Evolutionary conservation across 352 stramenopile species (phyloP), one percentile per base, ranked within the genome.

Genomic region (Pythium coloratum): DNA sequence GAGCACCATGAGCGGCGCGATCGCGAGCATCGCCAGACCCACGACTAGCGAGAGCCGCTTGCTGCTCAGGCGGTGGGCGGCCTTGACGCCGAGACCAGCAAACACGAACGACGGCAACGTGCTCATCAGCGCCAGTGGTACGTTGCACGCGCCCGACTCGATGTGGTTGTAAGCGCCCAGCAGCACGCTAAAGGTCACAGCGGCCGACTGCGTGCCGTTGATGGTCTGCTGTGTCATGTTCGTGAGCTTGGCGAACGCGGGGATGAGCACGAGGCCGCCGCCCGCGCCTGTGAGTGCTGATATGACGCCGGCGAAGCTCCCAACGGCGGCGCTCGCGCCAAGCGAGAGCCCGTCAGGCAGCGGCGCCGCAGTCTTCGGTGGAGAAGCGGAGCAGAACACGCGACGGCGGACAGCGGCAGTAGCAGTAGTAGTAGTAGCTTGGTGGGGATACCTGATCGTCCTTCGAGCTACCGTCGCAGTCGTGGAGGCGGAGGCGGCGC

Each of bases 271-370:
- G 56, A 92, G 82, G 18, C 87, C 87, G 14, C 64, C 64, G 18
- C 87, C 87, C 24, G 92, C 85, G 62, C 87, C 87, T 10, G 87
- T 95, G 30, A 95, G 75, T 6, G 81, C 87, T 20, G 87, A 95
- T 24, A 93, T 66, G 6, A 90, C 59, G 55, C 87, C 87, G 9
- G 87, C 84, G 24, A 88, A 56, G 49, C 80, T 80, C 13, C 86
- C 86, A 60, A 72, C 54, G 20, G 75, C 66, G 34, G 86, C 34
- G 34, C 80, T 82, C 10, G 81, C 62, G 18, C 55, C 55, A 28
- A 87, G 69, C 28, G 81, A 70, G 26, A 91, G 55, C 12, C 46
- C 51, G 0, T 53, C 46, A 20, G 6, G n/a, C 3, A 20, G 14
- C n/a, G 46, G 46, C 8, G 46, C 30, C 46, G 46, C 30, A 4